phyloP scores from a whole-genome alignment of 2,329 filamentous ascomycete species.

The Pseudogymnoascus sp. region DNA sequence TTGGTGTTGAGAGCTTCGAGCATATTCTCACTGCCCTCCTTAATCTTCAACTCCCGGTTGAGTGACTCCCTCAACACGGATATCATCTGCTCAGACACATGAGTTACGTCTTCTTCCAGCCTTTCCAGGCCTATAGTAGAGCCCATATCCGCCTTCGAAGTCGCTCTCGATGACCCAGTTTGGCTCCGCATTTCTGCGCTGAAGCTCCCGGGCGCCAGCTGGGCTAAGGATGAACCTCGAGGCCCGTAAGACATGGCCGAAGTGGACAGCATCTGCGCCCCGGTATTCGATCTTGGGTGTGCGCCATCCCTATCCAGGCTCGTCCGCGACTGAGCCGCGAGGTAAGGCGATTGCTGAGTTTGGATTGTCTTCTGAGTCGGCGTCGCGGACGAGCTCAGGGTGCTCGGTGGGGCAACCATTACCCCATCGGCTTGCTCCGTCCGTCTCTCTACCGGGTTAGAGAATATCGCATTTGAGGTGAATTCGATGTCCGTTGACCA shows the following conservation, averaged over 20 bases:
- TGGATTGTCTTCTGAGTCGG: conserved; percentile 47
- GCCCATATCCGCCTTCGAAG: conserved; percentile 50
- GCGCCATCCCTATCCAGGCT: conserved; percentile 53
- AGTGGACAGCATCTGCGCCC: conserved; percentile 42
- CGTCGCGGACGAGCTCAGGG: conserved; percentile 47
- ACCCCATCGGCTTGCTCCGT: conserved; percentile 24
- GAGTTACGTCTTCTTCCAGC: conserved; percentile 54
- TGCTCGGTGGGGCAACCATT: conserved; percentile 35
- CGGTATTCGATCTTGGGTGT: conserved; percentile 36
- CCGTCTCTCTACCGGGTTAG: conserved; percentile 2
- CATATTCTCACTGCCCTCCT: conserved; percentile 95
- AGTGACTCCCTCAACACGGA: conserved; percentile 73
- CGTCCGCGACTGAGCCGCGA: conserved; percentile 33
- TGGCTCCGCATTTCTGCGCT: conserved; percentile 75
- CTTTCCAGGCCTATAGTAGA: conserved; percentile 44
- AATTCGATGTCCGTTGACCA: neutral
- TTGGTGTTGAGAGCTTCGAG: conserved; percentile 90
- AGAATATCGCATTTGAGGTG: conserved; percentile 4
- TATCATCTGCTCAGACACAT: conserved; percentile 63
- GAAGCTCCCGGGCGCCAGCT: conserved; percentile 75
- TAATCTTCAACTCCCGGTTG: conserved; percentile 95
- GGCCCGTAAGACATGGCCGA: conserved; percentile 56
- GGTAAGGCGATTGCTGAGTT: conserved; percentile 37
- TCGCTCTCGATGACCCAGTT: conserved; percentile 54
- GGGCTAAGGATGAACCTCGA: conserved; percentile 62